These are phyloP conservation scores for Yamadazyma jaroonii DNA, from an alignment of 1,139 yeast species.

Conservation along the genomic window DNA sequence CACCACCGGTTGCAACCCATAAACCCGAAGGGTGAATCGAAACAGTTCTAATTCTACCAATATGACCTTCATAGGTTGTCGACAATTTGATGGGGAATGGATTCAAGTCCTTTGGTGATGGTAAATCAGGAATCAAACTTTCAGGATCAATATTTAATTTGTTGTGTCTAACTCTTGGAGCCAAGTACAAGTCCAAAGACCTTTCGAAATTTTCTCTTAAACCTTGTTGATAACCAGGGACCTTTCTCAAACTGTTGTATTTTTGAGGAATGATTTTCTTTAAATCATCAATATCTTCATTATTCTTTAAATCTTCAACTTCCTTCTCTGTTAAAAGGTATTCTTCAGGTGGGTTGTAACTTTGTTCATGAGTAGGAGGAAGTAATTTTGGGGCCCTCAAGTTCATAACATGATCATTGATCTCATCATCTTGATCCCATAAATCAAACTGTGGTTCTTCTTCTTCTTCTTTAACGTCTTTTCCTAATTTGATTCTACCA, in stretches of 20 bases:
- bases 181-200: conserved; percentile 87
- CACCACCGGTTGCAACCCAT: conserved; percentile 97
- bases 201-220: conserved; percentile 92
- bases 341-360: conserved; percentile 97
- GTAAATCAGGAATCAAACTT: conserved; percentile 90
- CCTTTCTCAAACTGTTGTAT: conserved; percentile 78
- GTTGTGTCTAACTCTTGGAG: conserved; percentile 93
- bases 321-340: conserved; percentile 82
- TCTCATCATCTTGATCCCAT: conserved; percentile 70
- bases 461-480: conserved; percentile 40
- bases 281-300: conserved; percentile 73
- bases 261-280: conserved; percentile 80
- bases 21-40: conserved; percentile 87
- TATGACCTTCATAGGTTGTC: conserved; percentile 80
- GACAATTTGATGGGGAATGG: conserved; percentile 98
- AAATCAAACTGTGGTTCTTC: conserved; percentile 66
- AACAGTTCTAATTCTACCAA: conserved; percentile 75
- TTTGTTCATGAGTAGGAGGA: conserved; percentile 96
- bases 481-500: conserved; percentile 73
- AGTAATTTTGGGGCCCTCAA: conserved; percentile 92
- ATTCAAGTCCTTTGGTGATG: conserved; percentile 92
- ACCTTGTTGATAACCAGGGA: conserved; percentile 86
- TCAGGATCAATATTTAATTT: conserved; percentile 95
- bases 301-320: conserved; percentile 67
- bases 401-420: conserved; percentile 75